Evolutionary conservation across 768 basidiomycete genomes (phyloP).

Genomic region (Trametes gibbosa): DNA sequence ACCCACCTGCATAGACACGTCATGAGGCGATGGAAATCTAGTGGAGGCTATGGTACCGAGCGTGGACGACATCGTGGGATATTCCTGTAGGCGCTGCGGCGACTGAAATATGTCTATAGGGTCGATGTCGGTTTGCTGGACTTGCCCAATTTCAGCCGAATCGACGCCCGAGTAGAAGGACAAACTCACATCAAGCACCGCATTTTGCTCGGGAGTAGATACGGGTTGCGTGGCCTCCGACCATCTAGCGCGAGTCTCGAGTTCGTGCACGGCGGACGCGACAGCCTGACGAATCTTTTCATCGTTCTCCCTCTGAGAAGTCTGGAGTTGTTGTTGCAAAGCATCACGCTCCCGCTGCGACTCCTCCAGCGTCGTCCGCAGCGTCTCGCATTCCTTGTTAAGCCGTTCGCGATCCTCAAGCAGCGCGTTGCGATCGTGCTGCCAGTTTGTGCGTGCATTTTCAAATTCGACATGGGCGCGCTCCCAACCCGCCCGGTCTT

Average conservation of each 20-base stretch:
- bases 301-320: background rate
- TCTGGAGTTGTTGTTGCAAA: background rate
- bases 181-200: background rate
- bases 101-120: background rate
- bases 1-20: slow-evolving; percentile 9
- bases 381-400: background rate
- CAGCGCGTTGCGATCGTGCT: background rate
- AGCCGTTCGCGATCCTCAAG: background rate
- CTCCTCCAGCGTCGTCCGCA: background rate
- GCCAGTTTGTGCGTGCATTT: background rate
- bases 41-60: background rate
- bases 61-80: background rate
- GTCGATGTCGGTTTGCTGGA: background rate
- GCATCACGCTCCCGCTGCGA: background rate
- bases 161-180: too few species aligned
- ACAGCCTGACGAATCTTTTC: background rate
- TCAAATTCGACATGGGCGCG: background rate
- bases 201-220: background rate
- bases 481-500: background rate
- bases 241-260: background rate
- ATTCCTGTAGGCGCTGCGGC: background rate
- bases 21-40: background rate
- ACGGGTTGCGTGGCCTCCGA: background rate
- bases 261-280: background rate
- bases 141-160: background rate